Evolutionary conservation across 768 basidiomycete genomes (phyloP).

Genomic region (Tricholoma flavovirens): DNA sequence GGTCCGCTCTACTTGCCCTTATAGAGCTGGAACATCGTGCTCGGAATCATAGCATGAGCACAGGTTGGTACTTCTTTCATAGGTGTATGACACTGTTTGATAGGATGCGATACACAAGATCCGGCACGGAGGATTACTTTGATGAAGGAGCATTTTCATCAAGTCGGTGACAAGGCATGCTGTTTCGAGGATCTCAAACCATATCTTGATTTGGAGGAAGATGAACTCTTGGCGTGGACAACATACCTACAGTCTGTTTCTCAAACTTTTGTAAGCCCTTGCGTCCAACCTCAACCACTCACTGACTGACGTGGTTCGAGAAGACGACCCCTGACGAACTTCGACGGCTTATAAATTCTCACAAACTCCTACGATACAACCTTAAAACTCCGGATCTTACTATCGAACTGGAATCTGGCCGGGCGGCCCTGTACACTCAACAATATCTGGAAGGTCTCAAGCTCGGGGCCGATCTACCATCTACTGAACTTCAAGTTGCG

Average conservation of each 20-base stretch:
- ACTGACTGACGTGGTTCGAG: conserved; percentile 1
- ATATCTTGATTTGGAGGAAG: conserved; percentile 48
- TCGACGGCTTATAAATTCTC: conserved; percentile 65
- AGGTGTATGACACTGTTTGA: conserved; percentile 2
- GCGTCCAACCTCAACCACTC: background rate
- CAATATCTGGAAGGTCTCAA: conserved; percentile 65
- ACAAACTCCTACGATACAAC: conserved; percentile 66
- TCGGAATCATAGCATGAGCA: conserved; percentile 38
- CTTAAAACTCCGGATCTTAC: conserved; percentile 46
- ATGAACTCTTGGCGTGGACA: conserved; percentile 46
- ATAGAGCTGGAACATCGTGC: conserved; percentile 71
- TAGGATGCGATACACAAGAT: conserved; percentile 31
- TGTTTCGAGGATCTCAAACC: conserved; percentile 82
- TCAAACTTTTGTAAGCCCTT: conserved; percentile 40
- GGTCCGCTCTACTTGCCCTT: conserved; percentile 67
- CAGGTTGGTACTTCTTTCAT: conserved; percentile 28
- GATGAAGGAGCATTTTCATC: conserved; percentile 63
- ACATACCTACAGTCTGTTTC: conserved; percentile 45
- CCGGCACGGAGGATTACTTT: conserved; percentile 36
- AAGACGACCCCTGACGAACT: conserved; percentile 51
- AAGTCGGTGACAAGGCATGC: conserved; percentile 75
- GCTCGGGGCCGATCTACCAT: conserved; percentile 58
- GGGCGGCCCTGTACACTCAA: conserved; percentile 46
- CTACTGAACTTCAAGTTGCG: conserved; percentile 79
- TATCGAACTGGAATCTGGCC: conserved; percentile 47